These are phyloP conservation scores for Meira miltonrushii DNA, from an alignment of 1,284 basidiomycete species.

Conservation along the genomic window DNA sequence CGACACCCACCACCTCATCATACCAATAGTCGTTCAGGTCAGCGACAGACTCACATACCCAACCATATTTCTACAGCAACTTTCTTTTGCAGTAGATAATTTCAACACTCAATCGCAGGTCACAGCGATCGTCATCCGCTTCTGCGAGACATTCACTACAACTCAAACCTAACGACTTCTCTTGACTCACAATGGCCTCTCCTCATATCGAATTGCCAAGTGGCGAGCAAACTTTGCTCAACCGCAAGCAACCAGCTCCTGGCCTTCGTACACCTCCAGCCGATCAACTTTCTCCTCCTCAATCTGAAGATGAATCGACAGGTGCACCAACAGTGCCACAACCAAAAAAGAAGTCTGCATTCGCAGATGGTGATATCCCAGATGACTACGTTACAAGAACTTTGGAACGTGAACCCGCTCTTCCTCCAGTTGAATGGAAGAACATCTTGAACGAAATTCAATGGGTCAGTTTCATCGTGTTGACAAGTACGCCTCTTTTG, in stretches of 20 bases:
- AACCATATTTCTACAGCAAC: too few species aligned
- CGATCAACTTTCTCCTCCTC: constrained; percentile 15
- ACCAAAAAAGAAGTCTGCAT: constrained; percentile 6
- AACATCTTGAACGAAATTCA: constrained; percentile 49
- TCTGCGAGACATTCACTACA: too few species aligned
- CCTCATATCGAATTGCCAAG: not conserved
- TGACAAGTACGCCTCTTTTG: constrained; percentile 41
- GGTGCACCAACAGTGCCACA: not conserved
- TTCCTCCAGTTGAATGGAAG: constrained; percentile 43
- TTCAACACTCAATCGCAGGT: too few species aligned
- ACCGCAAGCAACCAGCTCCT: constrained; percentile 9
- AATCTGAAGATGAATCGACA: constrained; percentile 10
- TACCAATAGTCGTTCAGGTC: too few species aligned
- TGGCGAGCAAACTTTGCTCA: not conserved
- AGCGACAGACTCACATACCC: too few species aligned
- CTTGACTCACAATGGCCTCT: too few species aligned
- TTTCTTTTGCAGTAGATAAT: too few species aligned
- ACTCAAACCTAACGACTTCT: too few species aligned
- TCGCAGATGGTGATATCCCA: constrained; percentile 39
- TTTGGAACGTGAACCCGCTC: constrained; percentile 23
- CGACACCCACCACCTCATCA: too few species aligned
- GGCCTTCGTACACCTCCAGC: constrained; percentile 15
- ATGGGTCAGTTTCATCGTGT: constrained; percentile 47
- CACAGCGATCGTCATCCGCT: too few species aligned
- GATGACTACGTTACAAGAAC: constrained; percentile 44